Conservation (phyloP, 495 filamentous ascomycete species). For the Thermochaetoides thermophila region DNA sequence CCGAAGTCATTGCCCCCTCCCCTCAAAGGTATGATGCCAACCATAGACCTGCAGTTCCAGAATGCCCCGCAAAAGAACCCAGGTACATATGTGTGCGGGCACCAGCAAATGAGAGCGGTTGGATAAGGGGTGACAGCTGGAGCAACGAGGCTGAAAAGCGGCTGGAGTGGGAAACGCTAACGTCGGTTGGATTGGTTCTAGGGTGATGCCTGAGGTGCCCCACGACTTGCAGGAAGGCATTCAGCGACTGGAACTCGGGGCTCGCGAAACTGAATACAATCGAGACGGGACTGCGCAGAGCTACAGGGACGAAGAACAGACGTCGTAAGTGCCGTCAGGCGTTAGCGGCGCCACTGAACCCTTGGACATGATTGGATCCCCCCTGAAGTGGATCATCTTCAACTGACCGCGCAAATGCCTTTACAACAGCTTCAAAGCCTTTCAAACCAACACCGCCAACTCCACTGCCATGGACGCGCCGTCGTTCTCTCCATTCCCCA, state of each 20-base stretch:
- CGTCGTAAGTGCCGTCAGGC: constrained; percentile 13
- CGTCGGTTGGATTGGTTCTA: constrained; percentile 14
- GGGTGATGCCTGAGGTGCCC: constrained; percentile 45
- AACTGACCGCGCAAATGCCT: constrained; percentile 11
- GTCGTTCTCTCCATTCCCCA: constrained; percentile 84
- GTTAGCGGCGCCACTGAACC: not conserved
- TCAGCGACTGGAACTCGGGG: constrained; percentile 74
- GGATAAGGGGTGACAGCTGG: constrained; percentile 6
- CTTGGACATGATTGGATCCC: constrained; percentile 6
- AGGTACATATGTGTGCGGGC: constrained; percentile 2
- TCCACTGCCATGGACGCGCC: constrained; percentile 40
- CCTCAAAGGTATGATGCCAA: constrained; percentile 68
- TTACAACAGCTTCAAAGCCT: constrained; percentile 32
- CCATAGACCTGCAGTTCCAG: constrained; percentile 2
- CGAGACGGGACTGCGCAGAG: constrained; percentile 22
- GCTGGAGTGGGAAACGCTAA: constrained; percentile 13
- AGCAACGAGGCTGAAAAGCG: constrained; percentile 6
- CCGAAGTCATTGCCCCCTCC: constrained; percentile 47
- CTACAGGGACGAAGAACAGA: constrained; percentile 6
- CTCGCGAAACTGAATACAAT: constrained; percentile 31
- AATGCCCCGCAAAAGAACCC: constrained; percentile 1
- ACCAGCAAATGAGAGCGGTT: constrained; percentile 4
- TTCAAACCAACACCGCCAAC: constrained; percentile 18
- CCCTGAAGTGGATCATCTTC: constrained; percentile 7
- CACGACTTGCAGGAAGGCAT: constrained; percentile 83